Conservation (phyloP, 2,329 filamentous ascomycete species). For the Diaporthe batatas region DNA sequence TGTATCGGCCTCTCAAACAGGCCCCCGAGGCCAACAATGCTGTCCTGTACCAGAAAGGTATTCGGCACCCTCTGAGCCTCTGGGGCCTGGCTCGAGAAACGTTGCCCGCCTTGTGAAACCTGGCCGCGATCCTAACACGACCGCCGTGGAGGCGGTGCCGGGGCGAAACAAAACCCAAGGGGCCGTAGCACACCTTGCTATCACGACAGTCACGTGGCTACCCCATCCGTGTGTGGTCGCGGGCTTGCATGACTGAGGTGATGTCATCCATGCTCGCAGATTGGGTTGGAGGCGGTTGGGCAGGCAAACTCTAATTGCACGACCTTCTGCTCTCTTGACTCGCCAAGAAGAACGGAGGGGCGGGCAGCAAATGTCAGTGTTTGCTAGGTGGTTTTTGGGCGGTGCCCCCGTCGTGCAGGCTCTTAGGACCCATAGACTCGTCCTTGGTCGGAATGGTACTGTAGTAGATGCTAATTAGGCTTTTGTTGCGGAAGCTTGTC, state of each 20-base stretch:
- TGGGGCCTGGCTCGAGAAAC: neutral
- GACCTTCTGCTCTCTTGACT: slow-evolving; percentile 32
- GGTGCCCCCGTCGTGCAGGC: neutral
- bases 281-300: slow-evolving; percentile 33
- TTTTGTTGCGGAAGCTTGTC: slow-evolving; percentile 26
- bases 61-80: neutral
- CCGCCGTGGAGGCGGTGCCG: neutral
- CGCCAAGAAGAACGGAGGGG: slow-evolving; percentile 19
- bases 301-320: slow-evolving; percentile 39
- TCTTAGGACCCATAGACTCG: neutral
- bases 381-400: neutral
- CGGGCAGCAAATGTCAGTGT: neutral
- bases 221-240: slow-evolving; percentile 27
- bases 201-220: slow-evolving; percentile 29
- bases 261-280: slow-evolving; percentile 34
- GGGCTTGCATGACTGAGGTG: slow-evolving; percentile 23
- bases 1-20: slow-evolving; percentile 30
- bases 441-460: neutral
- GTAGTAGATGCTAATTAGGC: slow-evolving; percentile 9
- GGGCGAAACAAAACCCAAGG: slow-evolving; percentile 1
- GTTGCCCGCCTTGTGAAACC: neutral
- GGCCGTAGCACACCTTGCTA: neutral
- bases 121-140: neutral
- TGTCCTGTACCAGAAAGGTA: neutral
- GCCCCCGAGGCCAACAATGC: slow-evolving; percentile 10